Evolutionary conservation across 2,329 filamentous ascomycete genomes (phyloP).

Genomic region (Talaromyces verruculosus): DNA sequence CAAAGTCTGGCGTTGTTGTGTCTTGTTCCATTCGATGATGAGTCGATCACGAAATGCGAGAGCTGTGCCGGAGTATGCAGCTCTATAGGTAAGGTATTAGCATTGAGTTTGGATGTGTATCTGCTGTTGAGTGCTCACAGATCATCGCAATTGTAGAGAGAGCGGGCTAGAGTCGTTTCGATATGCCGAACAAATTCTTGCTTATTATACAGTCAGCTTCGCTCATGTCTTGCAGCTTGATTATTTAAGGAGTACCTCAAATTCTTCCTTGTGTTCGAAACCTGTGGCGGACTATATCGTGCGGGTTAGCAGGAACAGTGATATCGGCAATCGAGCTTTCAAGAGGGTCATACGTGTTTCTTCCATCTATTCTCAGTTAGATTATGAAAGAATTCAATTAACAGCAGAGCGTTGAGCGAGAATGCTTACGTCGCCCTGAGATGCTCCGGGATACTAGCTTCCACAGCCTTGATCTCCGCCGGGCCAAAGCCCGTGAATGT

Average conservation of each 20-base stretch:
- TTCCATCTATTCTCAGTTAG: constrained; percentile 51
- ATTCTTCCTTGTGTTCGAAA: constrained; percentile 78
- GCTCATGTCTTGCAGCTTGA: background rate
- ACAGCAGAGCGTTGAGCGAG: background rate
- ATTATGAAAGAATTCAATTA: background rate
- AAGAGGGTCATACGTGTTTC: constrained; percentile 54
- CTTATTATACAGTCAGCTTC: constrained; percentile 42
- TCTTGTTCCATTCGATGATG: constrained; percentile 96
- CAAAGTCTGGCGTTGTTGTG: constrained; percentile 92
- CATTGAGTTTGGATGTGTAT: background rate
- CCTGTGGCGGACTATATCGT: constrained; percentile 57
- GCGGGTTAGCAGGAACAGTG: background rate
- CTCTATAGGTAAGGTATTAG: constrained; percentile 44
- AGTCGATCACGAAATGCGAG: constrained; percentile 90
- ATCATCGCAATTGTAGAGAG: constrained; percentile 98
- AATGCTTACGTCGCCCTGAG: constrained; percentile 74
- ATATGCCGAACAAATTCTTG: constrained; percentile 88
- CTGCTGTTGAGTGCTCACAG: constrained; percentile 40
- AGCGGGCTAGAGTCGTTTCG: constrained; percentile 92
- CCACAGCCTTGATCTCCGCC: constrained; percentile 87
- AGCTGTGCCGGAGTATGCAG: constrained; percentile 86
- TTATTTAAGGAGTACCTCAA: constrained; percentile 51
- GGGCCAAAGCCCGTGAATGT: constrained; percentile 94
- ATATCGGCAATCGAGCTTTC: background rate
- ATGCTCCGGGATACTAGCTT: constrained; percentile 85